phyloP scores from a whole-genome alignment of 257 asterid species.

The Fraxinus cuspidata region DNA sequence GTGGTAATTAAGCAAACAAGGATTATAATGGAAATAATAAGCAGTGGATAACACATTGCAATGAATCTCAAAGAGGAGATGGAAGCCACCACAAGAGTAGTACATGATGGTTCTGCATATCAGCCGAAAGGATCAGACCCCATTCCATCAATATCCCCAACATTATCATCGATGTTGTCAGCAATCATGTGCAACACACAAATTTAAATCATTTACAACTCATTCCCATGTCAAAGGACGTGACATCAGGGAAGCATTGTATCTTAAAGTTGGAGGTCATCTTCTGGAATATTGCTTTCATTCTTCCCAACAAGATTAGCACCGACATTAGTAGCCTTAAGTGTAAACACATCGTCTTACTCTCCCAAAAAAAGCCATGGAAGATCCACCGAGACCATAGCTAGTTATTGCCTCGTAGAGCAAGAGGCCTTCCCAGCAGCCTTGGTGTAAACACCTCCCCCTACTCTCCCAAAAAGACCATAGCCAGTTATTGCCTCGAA shows the following conservation, averaged over 20 bases:
- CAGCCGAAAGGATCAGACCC: conserved; percentile 58
- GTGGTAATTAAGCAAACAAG: conserved; percentile 30
- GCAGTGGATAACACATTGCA: conserved; percentile 28
- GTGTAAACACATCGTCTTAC: no score
- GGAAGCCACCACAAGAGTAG: conserved; percentile 54
- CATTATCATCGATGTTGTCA: conserved; percentile 29
- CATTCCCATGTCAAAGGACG: background rate
- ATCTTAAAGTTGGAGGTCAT: conserved; percentile 58
- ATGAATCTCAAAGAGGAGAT: conserved; percentile 48
- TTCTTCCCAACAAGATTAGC: conserved; percentile 62
- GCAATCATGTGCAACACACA: conserved; percentile 23
- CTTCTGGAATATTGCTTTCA: conserved; percentile 57
- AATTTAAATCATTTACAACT: background rate
- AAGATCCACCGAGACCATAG: no score
- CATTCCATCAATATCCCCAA: conserved; percentile 38
- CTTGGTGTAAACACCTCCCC: conserved; percentile 86
- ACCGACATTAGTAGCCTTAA: conserved; percentile 35
- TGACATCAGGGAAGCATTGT: background rate
- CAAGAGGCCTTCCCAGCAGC: conserved; percentile 38
- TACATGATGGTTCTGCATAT: conserved; percentile 53
- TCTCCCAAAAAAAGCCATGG: no score
- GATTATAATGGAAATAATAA: conserved; percentile 28
- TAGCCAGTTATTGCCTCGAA: conserved; percentile 83
- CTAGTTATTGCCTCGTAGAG: no score
- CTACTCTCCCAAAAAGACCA: conserved; percentile 90